Conservation (phyloP, 495 filamentous ascomycete species). For the Hypoxylon crocopeplum region DNA sequence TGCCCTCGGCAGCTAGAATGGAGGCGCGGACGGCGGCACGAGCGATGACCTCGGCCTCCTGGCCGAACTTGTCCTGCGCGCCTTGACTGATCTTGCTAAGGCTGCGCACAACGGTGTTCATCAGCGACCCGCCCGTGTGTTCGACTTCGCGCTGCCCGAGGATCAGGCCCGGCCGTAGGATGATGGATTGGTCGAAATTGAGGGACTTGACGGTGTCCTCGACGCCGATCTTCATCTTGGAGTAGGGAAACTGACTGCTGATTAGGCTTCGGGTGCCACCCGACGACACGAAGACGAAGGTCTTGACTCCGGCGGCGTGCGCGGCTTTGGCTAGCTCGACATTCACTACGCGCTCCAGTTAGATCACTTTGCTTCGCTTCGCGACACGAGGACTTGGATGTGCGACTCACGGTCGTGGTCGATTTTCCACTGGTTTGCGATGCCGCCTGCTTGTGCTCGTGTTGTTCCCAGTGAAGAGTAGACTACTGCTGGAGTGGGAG, state of each 20-base stretch:
- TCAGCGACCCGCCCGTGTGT: constrained; percentile 56
- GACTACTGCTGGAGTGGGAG: constrained; percentile 64
- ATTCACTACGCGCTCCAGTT: constrained; percentile 53
- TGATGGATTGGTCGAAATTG: constrained; percentile 75
- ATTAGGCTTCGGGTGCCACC: constrained; percentile 52
- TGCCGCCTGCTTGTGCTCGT: constrained; percentile 66
- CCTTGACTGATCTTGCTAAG: constrained; percentile 55
- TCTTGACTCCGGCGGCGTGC: constrained; percentile 65
- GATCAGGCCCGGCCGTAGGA: constrained; percentile 78
- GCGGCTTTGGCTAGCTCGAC: constrained; percentile 71
- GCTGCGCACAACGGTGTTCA: constrained; percentile 57
- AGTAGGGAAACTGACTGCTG: constrained; percentile 56
- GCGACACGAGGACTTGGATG: not conserved
- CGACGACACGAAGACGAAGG: constrained; percentile 73
- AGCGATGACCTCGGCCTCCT: constrained; percentile 78
- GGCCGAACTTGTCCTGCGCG: constrained; percentile 70
- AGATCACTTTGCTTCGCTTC: not conserved
- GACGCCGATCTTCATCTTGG: constrained; percentile 79
- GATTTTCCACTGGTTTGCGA: constrained; percentile 77
- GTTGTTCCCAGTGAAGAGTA: constrained; percentile 75
- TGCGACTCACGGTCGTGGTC: constrained; percentile 64
- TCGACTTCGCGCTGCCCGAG: constrained; percentile 69
- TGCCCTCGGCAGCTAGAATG: constrained; percentile 50
- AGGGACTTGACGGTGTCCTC: constrained; percentile 76
- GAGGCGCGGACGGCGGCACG: constrained; percentile 71